Base-by-base conservation (phyloP, 768 basidiomycete species). In the Tulasnella calospora region DNA sequence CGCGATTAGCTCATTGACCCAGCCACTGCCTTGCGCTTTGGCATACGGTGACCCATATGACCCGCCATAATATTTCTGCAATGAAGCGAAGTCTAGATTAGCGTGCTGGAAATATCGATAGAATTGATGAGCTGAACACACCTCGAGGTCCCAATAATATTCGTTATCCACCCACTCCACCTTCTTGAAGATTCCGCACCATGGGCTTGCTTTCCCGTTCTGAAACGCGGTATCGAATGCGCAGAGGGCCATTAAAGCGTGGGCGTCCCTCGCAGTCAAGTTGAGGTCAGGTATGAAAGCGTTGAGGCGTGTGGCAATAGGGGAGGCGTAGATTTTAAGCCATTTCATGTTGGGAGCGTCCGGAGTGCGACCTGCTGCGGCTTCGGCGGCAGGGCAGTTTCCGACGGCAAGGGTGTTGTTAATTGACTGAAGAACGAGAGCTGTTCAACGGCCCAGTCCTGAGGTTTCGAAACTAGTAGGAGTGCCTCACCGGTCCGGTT, bases 1-100 rank as follows among this genome's bases (percentile, higher is more conserved):
- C 21, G 79, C 79, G 9, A 80, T 33, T 4, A 80, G 73, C 55
- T 80, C 79, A 33, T 61, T 74, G 17, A 80, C 79, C 78, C 78
- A 79, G 27, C 78, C 78, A 40, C 78, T 79, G 19, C 78, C 78
- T 67, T 36, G 44, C 6, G 78, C 44, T 6, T 33, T 27, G 27
- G 23, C 57, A 19, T 33, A 38, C 8, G 73, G 78, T 17, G 8
- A 47, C 6, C 78, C 78, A 46, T 73, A 74, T 15, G 46, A 46
- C 5, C 7, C 15, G 1, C 47, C 47, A 21, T 73, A 79, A 38
- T 79, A 79, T 79, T 79, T 79, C 78, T 79, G 40, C 13, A 36
- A 27, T 7, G 0, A 21, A 8, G 3, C 23, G 7, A n/a, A 23
- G n/a, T 7, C 13, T 23, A 5, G 12, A 36, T 76, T 7, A 76